Conservation (phyloP, 805 yeast species). For the Metschnikowia kofuensis region DNA sequence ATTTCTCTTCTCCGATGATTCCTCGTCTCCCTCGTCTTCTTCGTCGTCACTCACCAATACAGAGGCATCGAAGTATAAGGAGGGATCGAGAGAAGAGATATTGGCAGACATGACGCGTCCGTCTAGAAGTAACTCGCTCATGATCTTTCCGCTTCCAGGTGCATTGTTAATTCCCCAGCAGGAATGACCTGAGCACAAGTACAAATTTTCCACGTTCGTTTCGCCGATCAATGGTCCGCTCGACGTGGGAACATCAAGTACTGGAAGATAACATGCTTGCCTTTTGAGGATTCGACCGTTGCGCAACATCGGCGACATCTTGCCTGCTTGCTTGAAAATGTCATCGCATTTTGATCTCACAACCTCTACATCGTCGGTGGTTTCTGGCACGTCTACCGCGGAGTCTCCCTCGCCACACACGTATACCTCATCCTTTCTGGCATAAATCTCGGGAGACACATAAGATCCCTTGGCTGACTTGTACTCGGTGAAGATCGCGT, state of each 20-base stretch:
- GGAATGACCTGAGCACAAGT: slow-evolving; percentile 88
- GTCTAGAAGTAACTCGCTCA: slow-evolving; percentile 83
- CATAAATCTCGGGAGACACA: slow-evolving; percentile 92
- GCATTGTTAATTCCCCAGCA: slow-evolving; percentile 99
- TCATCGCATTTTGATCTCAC: slow-evolving; percentile 86
- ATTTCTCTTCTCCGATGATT: neutral
- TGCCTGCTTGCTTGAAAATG: slow-evolving; percentile 75
- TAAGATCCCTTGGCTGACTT: slow-evolving; percentile 63
- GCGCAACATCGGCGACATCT: slow-evolving; percentile 63
- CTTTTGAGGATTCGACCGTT: slow-evolving; percentile 74
- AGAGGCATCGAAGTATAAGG: slow-evolving; percentile 78
- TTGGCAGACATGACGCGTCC: slow-evolving; percentile 79
- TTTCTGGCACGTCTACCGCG: slow-evolving; percentile 85
- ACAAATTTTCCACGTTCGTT: slow-evolving; percentile 78
- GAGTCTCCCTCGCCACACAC: slow-evolving; percentile 98
- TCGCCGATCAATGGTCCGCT: slow-evolving; percentile 94
- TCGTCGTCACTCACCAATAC: slow-evolving; percentile 33
- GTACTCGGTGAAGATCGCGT: slow-evolving; percentile 90
- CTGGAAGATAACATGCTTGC: slow-evolving; percentile 96
- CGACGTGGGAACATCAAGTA: slow-evolving; percentile 85
- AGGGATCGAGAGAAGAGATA: slow-evolving; percentile 80
- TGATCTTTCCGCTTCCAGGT: slow-evolving; percentile 91
- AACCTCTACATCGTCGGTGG: slow-evolving; percentile 90
- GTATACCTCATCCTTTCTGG: slow-evolving; percentile 92
- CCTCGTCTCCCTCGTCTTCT: slow-evolving; percentile 7